Evolutionary conservation across 768 basidiomycete species (phyloP), one percentile per base, ranked within the genome.

Genomic region (Mycena filopes): DNA sequence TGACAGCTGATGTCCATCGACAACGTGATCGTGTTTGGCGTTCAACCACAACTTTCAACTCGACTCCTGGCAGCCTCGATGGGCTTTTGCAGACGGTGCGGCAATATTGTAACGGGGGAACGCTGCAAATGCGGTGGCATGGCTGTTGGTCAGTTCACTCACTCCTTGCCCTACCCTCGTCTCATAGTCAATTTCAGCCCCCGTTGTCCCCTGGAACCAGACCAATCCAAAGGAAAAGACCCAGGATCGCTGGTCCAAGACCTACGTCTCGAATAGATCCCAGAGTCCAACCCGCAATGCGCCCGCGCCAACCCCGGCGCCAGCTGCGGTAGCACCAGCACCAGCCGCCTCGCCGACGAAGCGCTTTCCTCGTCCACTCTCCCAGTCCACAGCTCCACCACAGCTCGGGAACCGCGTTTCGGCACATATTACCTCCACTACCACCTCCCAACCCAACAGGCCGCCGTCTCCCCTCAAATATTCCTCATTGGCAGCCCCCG

Each of bases 51-150:
- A 40, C 33, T 57, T 59, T 41, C 26, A 29, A n/a, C 21, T 29
- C 54, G 7, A 15, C 23, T 38, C 23, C n/a, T n/a, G n/a, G 10
- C 36, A 2, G 36, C 36, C 23, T 15, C 55, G 25, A 95, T 95
- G 93, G 91, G 90, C 25, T 95, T 95, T 72, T 95, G 94, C 80
- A 85, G 91, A 63, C 83, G 92, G 74, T 95, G 93, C 73, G 94
- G 93, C 61, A 91, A 94, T 67, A 93, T 95, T 63, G 92, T 94
- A 33, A 73, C 82, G 38, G 87, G 87, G 51, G 77, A 80, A 45
- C 90, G 90, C 55, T 94, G 92, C 77, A 89, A 86, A 76, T 95
- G 93, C 76, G 93, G 94, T 68, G 94, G 94, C 57, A 80, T 82
- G 20, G 80, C 91, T 57, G 93, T 92, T 58, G 93, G 93, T 94